phyloP scores from a whole-genome alignment of 306 rosid species.

The Cucurbita maxima region DNA sequence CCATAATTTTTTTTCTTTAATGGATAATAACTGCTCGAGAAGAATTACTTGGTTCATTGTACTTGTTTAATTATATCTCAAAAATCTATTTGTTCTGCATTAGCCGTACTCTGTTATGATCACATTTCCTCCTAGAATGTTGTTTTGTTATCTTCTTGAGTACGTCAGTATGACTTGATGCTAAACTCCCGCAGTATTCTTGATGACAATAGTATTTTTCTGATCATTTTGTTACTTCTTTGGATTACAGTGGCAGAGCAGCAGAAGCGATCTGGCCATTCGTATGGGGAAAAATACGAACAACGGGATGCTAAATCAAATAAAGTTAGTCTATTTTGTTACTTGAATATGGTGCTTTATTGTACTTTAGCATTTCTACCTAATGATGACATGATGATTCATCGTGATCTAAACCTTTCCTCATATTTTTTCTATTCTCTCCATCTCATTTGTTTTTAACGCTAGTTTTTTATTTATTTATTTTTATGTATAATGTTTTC shows the following conservation, averaged over 20 bases:
- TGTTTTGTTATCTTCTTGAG: neutral
- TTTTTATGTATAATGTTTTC: neutral
- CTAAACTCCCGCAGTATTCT: neutral
- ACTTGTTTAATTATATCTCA: neutral
- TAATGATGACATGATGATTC: neutral
- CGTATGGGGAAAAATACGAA: conserved; percentile 57
- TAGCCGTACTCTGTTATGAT: neutral
- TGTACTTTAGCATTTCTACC: conserved; percentile 5
- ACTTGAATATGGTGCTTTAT: neutral
- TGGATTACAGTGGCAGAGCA: conserved; percentile 48
- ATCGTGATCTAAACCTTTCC: neutral
- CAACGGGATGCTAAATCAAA: conserved; percentile 54
- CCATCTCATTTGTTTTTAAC: neutral
- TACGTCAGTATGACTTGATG: neutral
- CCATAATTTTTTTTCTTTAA: neutral
- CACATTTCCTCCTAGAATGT: neutral
- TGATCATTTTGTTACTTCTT: conserved; percentile 5
- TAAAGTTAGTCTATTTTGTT: conserved; percentile 48
- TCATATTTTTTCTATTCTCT: neutral
- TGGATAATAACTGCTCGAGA: neutral
- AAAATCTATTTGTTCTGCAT: neutral
- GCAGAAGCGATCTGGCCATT: conserved; percentile 55
- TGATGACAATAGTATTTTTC: neutral
- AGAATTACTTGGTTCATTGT: neutral
- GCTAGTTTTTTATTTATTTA: neutral